Base-by-base conservation (phyloP, 116 monocot species). In the Posidonia oceanica region DNA sequence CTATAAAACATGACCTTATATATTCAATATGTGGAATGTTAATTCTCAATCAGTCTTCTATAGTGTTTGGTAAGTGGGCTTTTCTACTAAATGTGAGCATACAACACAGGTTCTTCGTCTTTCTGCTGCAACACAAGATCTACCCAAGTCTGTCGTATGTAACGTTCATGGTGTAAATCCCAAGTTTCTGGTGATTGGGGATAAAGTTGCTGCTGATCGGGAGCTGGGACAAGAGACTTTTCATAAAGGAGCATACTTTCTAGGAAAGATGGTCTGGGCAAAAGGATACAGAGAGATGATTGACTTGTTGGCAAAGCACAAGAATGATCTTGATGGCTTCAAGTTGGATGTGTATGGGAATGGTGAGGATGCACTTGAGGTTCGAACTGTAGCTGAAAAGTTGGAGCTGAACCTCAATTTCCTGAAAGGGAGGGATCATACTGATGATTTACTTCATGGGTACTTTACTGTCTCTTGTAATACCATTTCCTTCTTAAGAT, bases 221-320 rank as follows among this genome's bases (percentile, higher is more conserved):
- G 81, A 90, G 59, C 64, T 59, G n/a, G 93, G 93, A 17, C 75
- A 90, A 41, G 75, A 75, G 51, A 61, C 86, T n/a, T 98, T 98
- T 67, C 86, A 90, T 20, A 90, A 98, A 81, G 98, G 93, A 66
- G 98, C 98, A 51, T 98, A 98, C 60, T 98, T 98, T 69, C 59
- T 98, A 58, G 98, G 98, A 29, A 98, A 98, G 77, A 98, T 98
- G 98, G 93, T 98, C 51, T 98, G 98, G 98, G 98, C 98, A 59
- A 98, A 98, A 78, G 98, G 98, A 14, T 98, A 98, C 69, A 87
- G 83, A 62, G 98, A 98, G 63, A 51, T 98, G 29, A 79, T 98
- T 39, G 90, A 98, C 78, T 80, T 98, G 70, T 66, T 87, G 57
- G 72, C 85, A 66, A 86, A 89, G 71, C 83, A 98, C 83, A 98